Evolutionary conservation across 345 rosid genomes (phyloP), one percentile per base, ranked within the genome.

Genomic region (Gossypium turneri): DNA sequence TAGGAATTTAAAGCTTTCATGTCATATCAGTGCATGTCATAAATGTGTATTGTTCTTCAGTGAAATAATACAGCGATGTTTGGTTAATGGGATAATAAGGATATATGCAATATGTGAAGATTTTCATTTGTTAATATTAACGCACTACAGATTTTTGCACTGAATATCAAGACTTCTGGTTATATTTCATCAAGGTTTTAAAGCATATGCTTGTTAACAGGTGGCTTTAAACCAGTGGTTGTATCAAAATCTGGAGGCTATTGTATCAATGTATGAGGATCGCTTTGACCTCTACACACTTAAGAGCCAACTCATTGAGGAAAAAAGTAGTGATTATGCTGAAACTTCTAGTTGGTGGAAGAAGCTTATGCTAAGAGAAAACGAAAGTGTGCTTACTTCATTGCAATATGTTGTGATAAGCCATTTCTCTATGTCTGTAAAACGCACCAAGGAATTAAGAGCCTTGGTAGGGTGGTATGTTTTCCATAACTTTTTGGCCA

Each of bases 211-310:
- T 74, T 76, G 76, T 69, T 61, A 16, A 70, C 84, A 92, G 98
- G 92, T 92, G 47, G 94, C 94, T 81, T 79, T 94, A 83, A 90
- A 90, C 75, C 90, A 83, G 67, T 94, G 98, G 98, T 60, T 90
- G 80, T 92, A 94, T 83, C 97, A 90, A 86, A 94, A 94, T 73
- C 62, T 90, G 85, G 97, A 91, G 82, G 90, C 90, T 53, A 91
- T 92, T 60, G 90, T 85, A 72, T 91, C 97, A 8, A 94, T 94
- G 94, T 94, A 92, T 20, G 98, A 94, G 80, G 97, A 94, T 82
- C 89, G 87, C 27, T 94, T 94, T 84, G 98, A 94, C 81, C 84
- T 94, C n/a, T 81, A 79, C 80, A 80, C 85, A 9, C 89, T 94
- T 62, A 76, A 86, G 64, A 86, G 78, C 43, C 85, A 84, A 63